Evolutionary conservation across 148 eudicot genomes (phyloP).

Genomic region (Agrostemma githago): DNA sequence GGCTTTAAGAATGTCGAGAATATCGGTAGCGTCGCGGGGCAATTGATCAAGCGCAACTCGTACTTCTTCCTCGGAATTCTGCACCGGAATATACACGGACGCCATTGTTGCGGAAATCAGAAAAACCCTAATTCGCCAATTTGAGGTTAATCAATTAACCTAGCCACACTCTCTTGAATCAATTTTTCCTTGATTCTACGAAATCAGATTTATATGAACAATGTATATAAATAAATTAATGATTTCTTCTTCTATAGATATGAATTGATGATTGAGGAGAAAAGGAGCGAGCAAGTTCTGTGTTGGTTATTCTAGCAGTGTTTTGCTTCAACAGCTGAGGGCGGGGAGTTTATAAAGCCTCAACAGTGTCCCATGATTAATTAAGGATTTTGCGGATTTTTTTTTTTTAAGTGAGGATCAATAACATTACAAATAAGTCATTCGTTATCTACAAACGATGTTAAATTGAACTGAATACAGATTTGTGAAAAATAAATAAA

Average conservation of each 20-base stretch:
- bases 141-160: not conserved
- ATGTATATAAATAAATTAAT: not conserved
- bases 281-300: not conserved
- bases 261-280: not conserved
- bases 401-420: no score
- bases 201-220: no score
- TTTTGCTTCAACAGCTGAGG: not conserved
- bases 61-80: slow-evolving; percentile 87
- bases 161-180: not conserved
- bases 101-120: slow-evolving; percentile 38
- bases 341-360: not conserved
- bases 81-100: slow-evolving; percentile 82
- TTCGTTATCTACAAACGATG: no score
- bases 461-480: no score
- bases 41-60: slow-evolving; percentile 77
- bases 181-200: not conserved
- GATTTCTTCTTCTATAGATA: not conserved
- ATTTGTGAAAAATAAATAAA: no score
- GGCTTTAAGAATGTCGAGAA: slow-evolving; percentile 93
- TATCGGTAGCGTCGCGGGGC: slow-evolving; percentile 89
- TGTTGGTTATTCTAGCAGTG: no score
- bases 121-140: slow-evolving; percentile 28
- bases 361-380: not conserved
- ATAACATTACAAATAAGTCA: no score
- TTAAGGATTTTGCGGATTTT: no score